Conservation (phyloP, 2,329 filamentous ascomycete genomes). For the Pyrenophora seminiperda region DNA sequence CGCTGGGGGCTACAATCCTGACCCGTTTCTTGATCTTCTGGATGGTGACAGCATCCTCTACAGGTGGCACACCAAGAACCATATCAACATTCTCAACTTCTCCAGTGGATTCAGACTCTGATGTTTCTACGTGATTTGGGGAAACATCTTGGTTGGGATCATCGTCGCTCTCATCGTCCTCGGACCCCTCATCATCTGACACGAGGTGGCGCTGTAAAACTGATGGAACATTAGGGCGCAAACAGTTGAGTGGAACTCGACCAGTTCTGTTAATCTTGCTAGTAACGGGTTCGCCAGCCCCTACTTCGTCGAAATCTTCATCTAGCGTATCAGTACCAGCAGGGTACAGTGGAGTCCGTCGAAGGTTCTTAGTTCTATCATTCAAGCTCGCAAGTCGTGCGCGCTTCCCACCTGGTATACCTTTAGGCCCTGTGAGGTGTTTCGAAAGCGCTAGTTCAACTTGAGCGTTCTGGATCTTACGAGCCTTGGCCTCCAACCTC, state of each 20-base stretch:
- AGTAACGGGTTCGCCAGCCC: constrained; percentile 7
- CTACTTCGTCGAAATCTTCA: constrained; percentile 17
- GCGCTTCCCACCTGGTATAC: constrained; percentile 21
- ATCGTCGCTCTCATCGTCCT: constrained; percentile 12
- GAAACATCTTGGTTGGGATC: neutral
- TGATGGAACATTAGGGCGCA: constrained; percentile 10
- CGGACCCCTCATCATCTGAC: constrained; percentile 5
- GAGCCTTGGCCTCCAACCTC: constrained; percentile 23
- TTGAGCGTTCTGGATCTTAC: constrained; percentile 25
- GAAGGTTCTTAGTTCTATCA: constrained; percentile 29
- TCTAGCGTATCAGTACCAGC: constrained; percentile 2
- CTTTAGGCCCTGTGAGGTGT: constrained; percentile 4
- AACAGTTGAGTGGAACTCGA: constrained; percentile 16
- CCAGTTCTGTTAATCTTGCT: constrained; percentile 9
- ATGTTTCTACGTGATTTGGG: neutral
- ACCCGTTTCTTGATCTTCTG: constrained; percentile 29
- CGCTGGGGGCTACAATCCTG: constrained; percentile 19
- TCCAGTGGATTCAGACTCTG: neutral
- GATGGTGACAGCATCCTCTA: neutral
- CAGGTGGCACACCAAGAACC: neutral
- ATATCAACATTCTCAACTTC: neutral
- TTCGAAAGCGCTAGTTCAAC: constrained; percentile 24
- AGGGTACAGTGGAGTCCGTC: constrained; percentile 19
- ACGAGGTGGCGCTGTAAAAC: constrained; percentile 4
- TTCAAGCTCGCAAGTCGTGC: constrained; percentile 37